Percentiles rank a stretch among this genome's conserved stretches.
These are phyloP conservation scores for Medicago lupulina DNA, from an alignment of 306 rosid genomes.

Conservation along the genomic window DNA sequence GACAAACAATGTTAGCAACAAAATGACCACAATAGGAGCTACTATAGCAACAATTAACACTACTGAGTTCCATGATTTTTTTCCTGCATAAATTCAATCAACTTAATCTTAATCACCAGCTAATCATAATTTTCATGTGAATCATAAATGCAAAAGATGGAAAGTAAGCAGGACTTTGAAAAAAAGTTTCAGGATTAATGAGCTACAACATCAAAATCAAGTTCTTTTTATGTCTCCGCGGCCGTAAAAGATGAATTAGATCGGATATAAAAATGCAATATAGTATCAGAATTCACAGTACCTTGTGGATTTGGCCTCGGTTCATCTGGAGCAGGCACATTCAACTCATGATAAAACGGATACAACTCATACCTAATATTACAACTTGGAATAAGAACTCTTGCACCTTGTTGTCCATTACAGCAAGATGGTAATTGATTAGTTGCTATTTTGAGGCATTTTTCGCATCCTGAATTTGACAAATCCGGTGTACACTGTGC, in stretches of 20 bases:
- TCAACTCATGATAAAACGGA: not conserved
- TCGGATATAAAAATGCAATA: not conserved
- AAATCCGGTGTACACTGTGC: constrained; percentile 51
- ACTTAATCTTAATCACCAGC: constrained; percentile 2
- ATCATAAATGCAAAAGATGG: not conserved
- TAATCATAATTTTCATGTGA: not conserved
- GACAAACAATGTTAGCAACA: constrained; percentile 8
- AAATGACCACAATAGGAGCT: constrained; percentile 23
- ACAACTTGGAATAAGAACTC: constrained; percentile 22
- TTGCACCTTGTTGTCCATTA: constrained; percentile 20
- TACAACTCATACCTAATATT: constrained; percentile 32
- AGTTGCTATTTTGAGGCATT: constrained; percentile 29
- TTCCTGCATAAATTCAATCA: constrained; percentile 41
- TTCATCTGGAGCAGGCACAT: not conserved
- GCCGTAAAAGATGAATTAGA: not conserved
- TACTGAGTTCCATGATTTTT: constrained; percentile 14
- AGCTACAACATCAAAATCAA: not conserved
- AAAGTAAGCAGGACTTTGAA: not conserved
- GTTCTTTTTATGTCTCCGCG: not conserved
- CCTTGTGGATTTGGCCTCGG: constrained; percentile 4
- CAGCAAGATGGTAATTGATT: not conserved
- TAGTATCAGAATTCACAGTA: not conserved
- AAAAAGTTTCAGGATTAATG: not conserved
- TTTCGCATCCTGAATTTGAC: constrained; percentile 10
- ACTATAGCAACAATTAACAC: constrained; percentile 37